Evolutionary conservation across 1,284 basidiomycete species (phyloP).

Genomic region (Sporisorium exsertum): DNA sequence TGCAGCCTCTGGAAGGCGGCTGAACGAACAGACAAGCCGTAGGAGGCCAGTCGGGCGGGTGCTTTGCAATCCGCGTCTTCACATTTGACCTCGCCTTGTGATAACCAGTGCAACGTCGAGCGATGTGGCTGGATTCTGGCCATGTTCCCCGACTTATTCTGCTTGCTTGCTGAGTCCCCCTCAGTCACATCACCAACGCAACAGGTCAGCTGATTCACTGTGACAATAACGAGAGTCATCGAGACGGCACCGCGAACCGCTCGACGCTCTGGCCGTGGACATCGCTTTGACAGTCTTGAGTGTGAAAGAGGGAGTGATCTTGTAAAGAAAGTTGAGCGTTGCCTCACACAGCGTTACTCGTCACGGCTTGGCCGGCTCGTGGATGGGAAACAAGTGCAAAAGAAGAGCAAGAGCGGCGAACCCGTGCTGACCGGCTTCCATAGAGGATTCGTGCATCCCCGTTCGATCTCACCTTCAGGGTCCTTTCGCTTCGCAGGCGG

Average conservation of each 20-base stretch:
- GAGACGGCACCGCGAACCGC: background rate
- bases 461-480: conserved; percentile 5
- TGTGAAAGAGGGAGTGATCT: background rate
- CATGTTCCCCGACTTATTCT: no score
- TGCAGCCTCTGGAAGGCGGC: background rate
- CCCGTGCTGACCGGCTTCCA: conserved; percentile 13
- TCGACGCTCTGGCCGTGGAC: background rate
- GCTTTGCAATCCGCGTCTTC: conserved; percentile 11
- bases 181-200: background rate
- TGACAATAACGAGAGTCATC: background rate
- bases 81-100: background rate
- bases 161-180: background rate
- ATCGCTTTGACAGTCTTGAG: background rate
- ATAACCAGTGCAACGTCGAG: background rate
- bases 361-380: conserved; percentile 7
- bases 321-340: background rate
- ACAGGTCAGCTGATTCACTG: background rate
- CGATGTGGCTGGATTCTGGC: background rate
- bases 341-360: background rate
- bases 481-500: background rate
- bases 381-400: conserved; percentile 12
- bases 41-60: no score
- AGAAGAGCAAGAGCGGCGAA: background rate
- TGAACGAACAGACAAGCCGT: background rate
- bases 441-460: conserved; percentile 2